Evolutionary conservation across 2,329 filamentous ascomycete species (phyloP).

Genomic region (Aureobasidium sp.): DNA sequence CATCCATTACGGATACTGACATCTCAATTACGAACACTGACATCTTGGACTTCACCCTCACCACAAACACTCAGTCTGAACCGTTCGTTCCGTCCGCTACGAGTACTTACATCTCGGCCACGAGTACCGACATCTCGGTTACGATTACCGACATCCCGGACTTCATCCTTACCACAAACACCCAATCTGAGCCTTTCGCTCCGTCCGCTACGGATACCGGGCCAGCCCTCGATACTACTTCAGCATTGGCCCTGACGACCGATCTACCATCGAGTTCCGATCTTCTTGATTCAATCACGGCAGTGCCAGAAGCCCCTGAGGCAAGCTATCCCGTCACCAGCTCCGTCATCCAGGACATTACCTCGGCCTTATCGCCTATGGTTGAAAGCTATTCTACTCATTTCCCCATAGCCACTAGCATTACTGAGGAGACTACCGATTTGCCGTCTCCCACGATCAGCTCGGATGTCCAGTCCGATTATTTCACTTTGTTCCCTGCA

Average conservation of each 20-base stretch:
- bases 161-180: too few relatives aligned
- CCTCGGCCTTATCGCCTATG: neutral
- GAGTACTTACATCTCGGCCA: neutral
- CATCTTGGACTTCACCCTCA: neutral
- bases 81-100: too few relatives aligned
- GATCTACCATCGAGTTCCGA: neutral
- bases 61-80: neutral
- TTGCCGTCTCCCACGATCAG: neutral
- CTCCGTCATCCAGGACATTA: neutral
- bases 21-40: neutral
- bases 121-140: neutral
- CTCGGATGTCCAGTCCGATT: neutral
- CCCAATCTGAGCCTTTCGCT: too few relatives aligned
- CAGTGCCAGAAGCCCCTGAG: neutral
- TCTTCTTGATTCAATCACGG: neutral
- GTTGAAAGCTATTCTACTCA: neutral
- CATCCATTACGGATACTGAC: neutral
- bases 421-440: neutral
- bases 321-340: neutral
- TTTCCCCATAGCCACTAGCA: neutral
- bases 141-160: too few relatives aligned
- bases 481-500: neutral
- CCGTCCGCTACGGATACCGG: too few relatives aligned
- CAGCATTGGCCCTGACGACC: neutral
- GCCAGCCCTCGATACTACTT: neutral